Conservation (phyloP, 2,329 filamentous ascomycete genomes). For the Drechslera avenae region DNA sequence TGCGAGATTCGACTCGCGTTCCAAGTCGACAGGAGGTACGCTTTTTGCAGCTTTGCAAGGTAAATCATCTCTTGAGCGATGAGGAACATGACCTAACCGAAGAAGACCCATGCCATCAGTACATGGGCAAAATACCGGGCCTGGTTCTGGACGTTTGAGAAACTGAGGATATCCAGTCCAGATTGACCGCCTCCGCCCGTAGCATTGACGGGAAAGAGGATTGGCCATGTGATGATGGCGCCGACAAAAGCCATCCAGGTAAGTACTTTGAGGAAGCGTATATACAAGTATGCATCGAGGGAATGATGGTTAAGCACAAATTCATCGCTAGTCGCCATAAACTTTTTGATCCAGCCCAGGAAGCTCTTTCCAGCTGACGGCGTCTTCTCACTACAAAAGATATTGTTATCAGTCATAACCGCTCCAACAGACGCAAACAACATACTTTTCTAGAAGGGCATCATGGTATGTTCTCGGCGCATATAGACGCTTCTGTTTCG, state of each 20-base stretch:
- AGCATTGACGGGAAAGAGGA: conserved; percentile 55
- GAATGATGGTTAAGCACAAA: conserved; percentile 56
- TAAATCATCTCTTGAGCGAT: conserved; percentile 54
- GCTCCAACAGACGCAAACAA: rapidly evolving
- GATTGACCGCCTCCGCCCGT: conserved; percentile 44
- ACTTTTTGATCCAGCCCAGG: conserved; percentile 60
- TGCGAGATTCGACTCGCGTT: conserved; percentile 53
- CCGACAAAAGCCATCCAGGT: conserved; percentile 53
- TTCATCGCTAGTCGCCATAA: conserved; percentile 49
- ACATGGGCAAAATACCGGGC: conserved; percentile 52
- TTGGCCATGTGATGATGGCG: conserved; percentile 51
- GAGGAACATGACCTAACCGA: conserved; percentile 51
- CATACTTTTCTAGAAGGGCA: conserved; percentile 41
- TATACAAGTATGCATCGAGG: conserved; percentile 55
- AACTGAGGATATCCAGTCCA: conserved; percentile 45
- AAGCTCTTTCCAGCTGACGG: conserved; percentile 53
- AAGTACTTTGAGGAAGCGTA: conserved; percentile 54
- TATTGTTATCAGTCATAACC: conserved; percentile 30
- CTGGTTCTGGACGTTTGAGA: conserved; percentile 27
- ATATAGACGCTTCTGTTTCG: conserved; percentile 51
- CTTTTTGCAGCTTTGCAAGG: conserved; percentile 55
- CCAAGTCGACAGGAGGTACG: conserved; percentile 52
- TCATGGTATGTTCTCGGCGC: conserved; percentile 53
- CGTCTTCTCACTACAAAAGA: conserved; percentile 39
- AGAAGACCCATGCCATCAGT: conserved; percentile 51